Base-by-base conservation (phyloP, 352 stramenopile species). In the Pythium volutum region DNA sequence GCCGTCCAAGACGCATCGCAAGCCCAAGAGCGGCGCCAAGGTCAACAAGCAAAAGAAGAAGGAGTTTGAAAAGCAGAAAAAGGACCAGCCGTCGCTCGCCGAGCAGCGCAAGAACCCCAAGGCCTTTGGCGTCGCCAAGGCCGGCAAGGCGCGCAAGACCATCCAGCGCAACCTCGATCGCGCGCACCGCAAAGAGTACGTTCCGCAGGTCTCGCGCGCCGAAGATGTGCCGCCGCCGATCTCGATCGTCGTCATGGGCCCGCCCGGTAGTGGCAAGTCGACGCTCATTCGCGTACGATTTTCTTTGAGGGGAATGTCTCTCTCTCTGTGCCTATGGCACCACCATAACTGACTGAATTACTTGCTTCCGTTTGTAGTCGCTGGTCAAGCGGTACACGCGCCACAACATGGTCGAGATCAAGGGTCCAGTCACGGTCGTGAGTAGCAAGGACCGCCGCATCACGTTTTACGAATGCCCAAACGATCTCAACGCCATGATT, bases 341-440 rank as follows among this genome's bases (percentile, higher is more conserved):
- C n/a, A n/a, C n/a, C n/a, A n/a, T 23, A 10, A 8, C 36, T 43
- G 9, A 43, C 36, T 8, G 12, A 43, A 43, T 43, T 4, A 11
- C 20, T 59, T 15, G 29, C 50, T 16, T 54, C 34, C 10, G 9
- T 25, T 36, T n/a, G n/a, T 54, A 88, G 66, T 98, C 93, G 25
- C 76, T 99, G 8, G 97, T 99, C 33, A 99, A 99, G 79, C 82
- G 97, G n/a, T 99, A 99, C 81, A 99, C 97, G 54, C 97, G 96
- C 54, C 94, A 99, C 76, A 99, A 98, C 73, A 80, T 99, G 50
- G 91, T 90, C 42, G 89, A 98, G 57, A 85, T 99, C 45, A 96
- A 97, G 46, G 98, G 97, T n/a, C 98, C 98, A 0, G 97, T 99
- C 69, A 99, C 98, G 6, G 93, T 99, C 14, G 95, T 99, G 16